A percentile compares a stretch with the other conserved stretches of the same genome.
These are phyloP conservation scores for Colletotrichum sojae DNA, from an alignment of 2,329 filamentous ascomycete genomes.

Conservation along the genomic window DNA sequence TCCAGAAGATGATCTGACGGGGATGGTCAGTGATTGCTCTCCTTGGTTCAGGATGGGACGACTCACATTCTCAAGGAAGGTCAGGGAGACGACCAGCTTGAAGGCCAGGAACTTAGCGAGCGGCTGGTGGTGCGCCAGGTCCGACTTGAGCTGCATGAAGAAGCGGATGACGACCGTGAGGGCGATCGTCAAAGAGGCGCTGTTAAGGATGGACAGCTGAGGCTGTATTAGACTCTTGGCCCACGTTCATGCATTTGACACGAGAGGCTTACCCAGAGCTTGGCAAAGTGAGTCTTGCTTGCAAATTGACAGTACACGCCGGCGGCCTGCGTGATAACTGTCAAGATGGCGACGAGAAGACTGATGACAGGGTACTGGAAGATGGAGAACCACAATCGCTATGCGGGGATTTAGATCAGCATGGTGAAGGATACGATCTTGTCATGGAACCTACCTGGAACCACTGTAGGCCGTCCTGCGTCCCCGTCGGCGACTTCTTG, in stretches of 20 bases:
- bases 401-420: not conserved
- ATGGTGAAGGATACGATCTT: not conserved
- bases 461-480: slow-evolving; percentile 50
- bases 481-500: slow-evolving; percentile 44
- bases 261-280: slow-evolving; percentile 45
- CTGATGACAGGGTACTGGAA: slow-evolving; percentile 57
- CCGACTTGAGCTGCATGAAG: slow-evolving; percentile 33
- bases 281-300: slow-evolving; percentile 47
- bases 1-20: slow-evolving; percentile 45
- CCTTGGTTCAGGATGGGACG: not conserved
- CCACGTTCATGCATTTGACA: not conserved
- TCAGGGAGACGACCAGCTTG: slow-evolving; percentile 45
- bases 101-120: slow-evolving; percentile 47
- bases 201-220: slow-evolving; percentile 47
- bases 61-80: slow-evolving; percentile 41
- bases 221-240: not conserved
- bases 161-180: slow-evolving; percentile 46
- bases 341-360: slow-evolving; percentile 58
- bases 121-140: slow-evolving; percentile 44
- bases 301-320: slow-evolving; percentile 50
- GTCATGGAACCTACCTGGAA: slow-evolving; percentile 45
- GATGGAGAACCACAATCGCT: slow-evolving; percentile 52
- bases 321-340: slow-evolving; percentile 48
- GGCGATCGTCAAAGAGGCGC: slow-evolving; percentile 44
- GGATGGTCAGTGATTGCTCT: not conserved